These are phyloP conservation scores for Cyberlindnera suaveolens DNA, from an alignment of 805 yeast genomes.

Conservation along the genomic window DNA sequence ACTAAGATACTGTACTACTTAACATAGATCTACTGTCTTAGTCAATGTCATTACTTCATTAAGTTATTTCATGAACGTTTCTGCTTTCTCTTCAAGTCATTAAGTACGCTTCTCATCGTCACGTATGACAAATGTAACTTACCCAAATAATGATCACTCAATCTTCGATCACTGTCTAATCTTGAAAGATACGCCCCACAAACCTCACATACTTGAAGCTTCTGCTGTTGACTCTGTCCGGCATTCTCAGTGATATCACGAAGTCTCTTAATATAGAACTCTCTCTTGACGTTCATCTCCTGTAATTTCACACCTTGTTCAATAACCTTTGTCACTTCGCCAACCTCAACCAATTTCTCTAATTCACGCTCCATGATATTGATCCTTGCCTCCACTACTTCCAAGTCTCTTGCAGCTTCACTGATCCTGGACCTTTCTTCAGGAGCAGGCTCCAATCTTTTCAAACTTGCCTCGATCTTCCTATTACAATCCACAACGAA, in stretches of 20 bases:
- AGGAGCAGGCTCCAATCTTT: constrained; percentile 62
- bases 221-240: constrained; percentile 85
- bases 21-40: too few relatives aligned
- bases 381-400: constrained; percentile 53
- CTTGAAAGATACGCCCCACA: constrained; percentile 88
- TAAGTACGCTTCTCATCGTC: constrained; percentile 50
- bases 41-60: too few relatives aligned
- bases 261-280: constrained; percentile 47
- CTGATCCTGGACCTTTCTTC: constrained; percentile 63
- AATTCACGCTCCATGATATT: constrained; percentile 66
- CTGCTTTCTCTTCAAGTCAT: constrained; percentile 12
- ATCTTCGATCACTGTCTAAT: constrained; percentile 78
- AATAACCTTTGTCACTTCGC: constrained; percentile 46
- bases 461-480: constrained; percentile 55
- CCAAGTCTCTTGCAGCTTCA: constrained; percentile 49
- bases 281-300: constrained; percentile 42
- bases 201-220: constrained; percentile 80
- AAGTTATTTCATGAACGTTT: neutral
- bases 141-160: constrained; percentile 87
- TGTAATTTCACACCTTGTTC: constrained; percentile 42
- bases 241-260: constrained; percentile 59
- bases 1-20: too few relatives aligned
- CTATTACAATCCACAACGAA: constrained; percentile 64
- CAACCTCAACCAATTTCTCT: constrained; percentile 40
- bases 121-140: constrained; percentile 82